These are phyloP conservation scores for Paragyromitra xinjiangensis DNA, from an alignment of 495 filamentous ascomycete species.

Conservation along the genomic window DNA sequence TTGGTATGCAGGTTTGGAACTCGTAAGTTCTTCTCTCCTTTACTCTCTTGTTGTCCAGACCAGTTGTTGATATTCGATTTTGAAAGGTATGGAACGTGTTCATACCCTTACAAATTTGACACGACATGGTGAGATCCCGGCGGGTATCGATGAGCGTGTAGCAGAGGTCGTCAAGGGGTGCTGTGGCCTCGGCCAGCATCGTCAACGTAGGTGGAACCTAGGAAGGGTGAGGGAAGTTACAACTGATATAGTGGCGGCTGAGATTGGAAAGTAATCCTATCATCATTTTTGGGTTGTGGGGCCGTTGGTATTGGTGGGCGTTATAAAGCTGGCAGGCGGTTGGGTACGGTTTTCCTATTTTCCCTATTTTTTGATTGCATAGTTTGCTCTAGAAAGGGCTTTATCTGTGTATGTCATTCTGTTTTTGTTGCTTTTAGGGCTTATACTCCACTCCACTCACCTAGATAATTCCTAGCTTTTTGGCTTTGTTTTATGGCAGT, in stretches of 20 bases:
- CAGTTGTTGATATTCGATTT: not conserved
- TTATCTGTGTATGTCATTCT: not conserved
- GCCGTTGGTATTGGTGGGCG: not conserved
- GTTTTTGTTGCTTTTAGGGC: slow-evolving; percentile 15
- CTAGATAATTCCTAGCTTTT: not conserved
- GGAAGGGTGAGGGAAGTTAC: slow-evolving; percentile 19
- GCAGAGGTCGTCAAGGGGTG: slow-evolving; percentile 37
- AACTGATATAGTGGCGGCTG: not conserved
- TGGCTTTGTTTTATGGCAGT: not conserved
- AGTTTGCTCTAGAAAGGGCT: not conserved
- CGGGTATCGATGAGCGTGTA: slow-evolving; percentile 29
- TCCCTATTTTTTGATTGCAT: slow-evolving; percentile 3
- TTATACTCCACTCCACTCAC: slow-evolving; percentile 33
- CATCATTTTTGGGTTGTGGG: slow-evolving; percentile 9
- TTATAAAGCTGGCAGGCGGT: not conserved
- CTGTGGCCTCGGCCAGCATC: slow-evolving; percentile 30
- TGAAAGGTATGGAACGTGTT: slow-evolving; percentile 47
- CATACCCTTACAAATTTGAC: slow-evolving; percentile 24
- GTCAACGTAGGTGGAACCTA: slow-evolving; percentile 15
- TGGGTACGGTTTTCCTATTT: not conserved
- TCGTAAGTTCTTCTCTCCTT: slow-evolving; percentile 21
- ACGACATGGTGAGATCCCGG: slow-evolving; percentile 20
- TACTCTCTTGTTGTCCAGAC: not conserved
- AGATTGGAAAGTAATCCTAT: slow-evolving; percentile 17
- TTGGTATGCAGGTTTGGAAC: slow-evolving; percentile 40